These are phyloP conservation scores for Barnettozyma botsteinii DNA, from an alignment of 805 yeast species.

Conservation along the genomic window DNA sequence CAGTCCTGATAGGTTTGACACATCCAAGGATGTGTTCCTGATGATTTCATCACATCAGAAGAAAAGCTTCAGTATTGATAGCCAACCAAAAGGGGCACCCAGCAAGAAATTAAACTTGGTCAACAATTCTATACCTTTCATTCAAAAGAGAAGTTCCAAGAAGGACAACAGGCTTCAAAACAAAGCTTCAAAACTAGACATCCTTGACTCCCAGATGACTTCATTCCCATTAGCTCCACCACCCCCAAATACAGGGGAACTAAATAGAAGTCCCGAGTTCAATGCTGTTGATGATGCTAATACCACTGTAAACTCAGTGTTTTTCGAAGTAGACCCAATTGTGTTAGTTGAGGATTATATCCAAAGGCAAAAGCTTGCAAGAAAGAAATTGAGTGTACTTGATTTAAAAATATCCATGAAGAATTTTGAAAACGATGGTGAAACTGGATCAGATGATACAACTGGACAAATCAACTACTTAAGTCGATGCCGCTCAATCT, in stretches of 20 bases:
- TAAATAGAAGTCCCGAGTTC: constrained; percentile 14
- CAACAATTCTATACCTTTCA: not conserved
- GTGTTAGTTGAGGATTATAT: constrained; percentile 56
- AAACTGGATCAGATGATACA: not conserved
- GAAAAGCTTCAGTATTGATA: not conserved
- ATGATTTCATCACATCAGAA: not conserved
- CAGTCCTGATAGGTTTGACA: not conserved
- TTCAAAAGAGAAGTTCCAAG: not conserved
- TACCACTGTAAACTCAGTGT: constrained; percentile 11
- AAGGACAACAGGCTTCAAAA: not conserved
- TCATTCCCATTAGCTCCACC: constrained; percentile 34
- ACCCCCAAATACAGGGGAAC: constrained; percentile 10
- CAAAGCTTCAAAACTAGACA: constrained; percentile 31
- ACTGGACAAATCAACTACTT: not conserved
- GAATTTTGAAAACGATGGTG: constrained; percentile 4
- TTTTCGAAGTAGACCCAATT: constrained; percentile 25
- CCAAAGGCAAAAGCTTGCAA: constrained; percentile 20
- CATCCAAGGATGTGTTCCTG: not conserved
- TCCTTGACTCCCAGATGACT: constrained; percentile 34
- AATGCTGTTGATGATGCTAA: constrained; percentile 11
- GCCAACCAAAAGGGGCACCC: not conserved
- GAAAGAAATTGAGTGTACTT: constrained; percentile 28
- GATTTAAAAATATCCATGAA: constrained; percentile 30
- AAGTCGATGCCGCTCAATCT: not conserved
- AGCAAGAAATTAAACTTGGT: not conserved